Base-by-base conservation (phyloP, 2,329 filamentous ascomycete species). In the Colletotrichum kahawae region DNA sequence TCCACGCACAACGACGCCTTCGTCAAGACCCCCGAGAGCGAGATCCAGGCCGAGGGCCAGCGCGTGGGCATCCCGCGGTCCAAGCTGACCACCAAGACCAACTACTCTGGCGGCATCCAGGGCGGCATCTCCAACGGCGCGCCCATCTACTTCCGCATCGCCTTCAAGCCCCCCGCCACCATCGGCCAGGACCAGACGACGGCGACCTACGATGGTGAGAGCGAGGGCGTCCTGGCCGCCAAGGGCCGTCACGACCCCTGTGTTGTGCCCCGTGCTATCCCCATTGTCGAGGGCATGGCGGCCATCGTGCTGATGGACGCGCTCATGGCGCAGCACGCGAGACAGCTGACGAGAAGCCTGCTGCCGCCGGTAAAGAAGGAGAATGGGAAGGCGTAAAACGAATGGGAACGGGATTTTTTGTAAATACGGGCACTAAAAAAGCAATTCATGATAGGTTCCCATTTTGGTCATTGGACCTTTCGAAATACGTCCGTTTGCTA, bases 231-330 rank as follows among this genome's bases (percentile, higher is more conserved):
- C 5, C 88, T 98, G 38, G 95, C 95, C 77, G 95, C 96, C 66
- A 98, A 98, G 90, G 97, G 97, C 27, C 90, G 97, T 74, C 96
- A 98, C 84, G 96, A 98, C 82, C 96, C 97, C 5, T 97, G 95
- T 81, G 96, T 98, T 24, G 95, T 98, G 60, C 95, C 95, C 6
- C 90, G 96, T 34, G 96, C 95, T 5, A 93, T 98, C 29, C 94
- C 94, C 13, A 96, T 97, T 71, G 94, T 97, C 5, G 96, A 98
- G 88, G 92, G 93, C 51, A 98, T 98, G 96, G 94, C 96, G 3
- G 92, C 95, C 2, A 85, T 98, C 75, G 94, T 95, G 5, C 88
- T 98, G 71, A 95, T 98, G 85, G 96, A 98, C 85, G 93, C 95
- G 4, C 87, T 98, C 76, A 89, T 98, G 88, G 93, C 94, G 63